Evolutionary conservation across 257 asterid species (phyloP), one percentile per base, ranked within the genome.

Genomic region (Petunia axillaris): DNA sequence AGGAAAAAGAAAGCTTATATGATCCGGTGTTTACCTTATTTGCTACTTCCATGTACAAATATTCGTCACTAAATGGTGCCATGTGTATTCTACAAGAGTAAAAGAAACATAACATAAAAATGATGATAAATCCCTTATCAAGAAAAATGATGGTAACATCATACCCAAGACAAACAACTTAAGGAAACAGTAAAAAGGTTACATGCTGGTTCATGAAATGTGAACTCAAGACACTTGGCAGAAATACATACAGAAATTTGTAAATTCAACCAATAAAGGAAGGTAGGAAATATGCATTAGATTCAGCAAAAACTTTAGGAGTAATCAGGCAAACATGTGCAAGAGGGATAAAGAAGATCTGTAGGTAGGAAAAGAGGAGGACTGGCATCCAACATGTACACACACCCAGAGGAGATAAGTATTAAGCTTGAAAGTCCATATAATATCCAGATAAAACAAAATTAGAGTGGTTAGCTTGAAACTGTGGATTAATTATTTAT

Each of bases 41-140:
- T 11, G 98, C 98, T 84, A 96, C 88, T 91, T 96, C 99, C 77
- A 84, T 84, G 82, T 87, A 96, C 16, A 96, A 86, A 83, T 89
- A 94, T 83, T 96, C 99, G 82, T 96, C 99, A 62, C 97, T 92
- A 89, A 96, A 96, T 71, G 99, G 99, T 9, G 99, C 99, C 99
- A 94, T 91, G 79, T 96, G 98, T 88, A 96, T 91, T 89, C 99
- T 96, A 84, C 91, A 89, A 82, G 79, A 84, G 81, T 60, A 87
- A 83, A 84, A 76, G 68, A 53, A 68, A 76, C 1, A 5, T 71
- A 71, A 71, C 60, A 43, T 48, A 48, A 48, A 71, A 71, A 50
- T 46, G 11, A 36, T 35, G 48, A 46, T 52, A 25, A 25, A 25
- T 25, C 25, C 25, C 25, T 25, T 25, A 25, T 25, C 25, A 25